Base-by-base conservation (phyloP, 108 stramenopile species). In the Nitzschia sp. region DNA sequence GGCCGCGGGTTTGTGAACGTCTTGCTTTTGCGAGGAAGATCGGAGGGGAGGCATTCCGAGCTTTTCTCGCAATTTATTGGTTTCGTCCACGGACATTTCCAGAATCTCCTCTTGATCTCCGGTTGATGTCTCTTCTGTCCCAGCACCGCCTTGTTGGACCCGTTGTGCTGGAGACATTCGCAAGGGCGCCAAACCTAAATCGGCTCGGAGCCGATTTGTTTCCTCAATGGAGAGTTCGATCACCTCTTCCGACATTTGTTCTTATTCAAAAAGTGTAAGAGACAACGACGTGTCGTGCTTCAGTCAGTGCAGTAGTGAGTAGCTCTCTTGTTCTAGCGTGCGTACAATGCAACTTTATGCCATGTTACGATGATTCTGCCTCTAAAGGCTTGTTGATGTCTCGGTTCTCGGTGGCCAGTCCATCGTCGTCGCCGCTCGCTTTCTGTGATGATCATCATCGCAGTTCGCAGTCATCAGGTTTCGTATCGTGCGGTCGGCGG, bases 141-240 rank as follows among this genome's bases (percentile, higher is more conserved):
- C 2, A 38, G 31, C 13, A 13, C 23, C 33, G 34, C 33, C 22
- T 2, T 53, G 60, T 35, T 30, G 60, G 2, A 35, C 4, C 35
- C 29, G 5, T 48, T 19, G 45, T 46, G 6, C 48, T 13, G 15
- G 5, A n/a, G 38, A 25, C 22, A 72, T 21, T 25, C 75, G 72
- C 54, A 83, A 38, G 16, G 95, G 95, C 22, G 78, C 66, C 66
- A 94, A 57, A 0, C 96, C 96, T 6, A 96, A 75, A 44, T 72
- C 52, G 31, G 78, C 75, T 6, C 96, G 90, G 16, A 96, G 76
- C 21, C 77, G 79, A 48, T 96, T 91, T 4, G 93, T 94, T 66
- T 96, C 96, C 32, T 85, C 86, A 41, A 96, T 59, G 56, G 92
- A 90, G 3, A 96, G 69, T 64, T 89, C 89, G 63, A 95, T 80